Conservation (phyloP, 805 yeast species). For the Teunomyces barrocoloradensis region DNA sequence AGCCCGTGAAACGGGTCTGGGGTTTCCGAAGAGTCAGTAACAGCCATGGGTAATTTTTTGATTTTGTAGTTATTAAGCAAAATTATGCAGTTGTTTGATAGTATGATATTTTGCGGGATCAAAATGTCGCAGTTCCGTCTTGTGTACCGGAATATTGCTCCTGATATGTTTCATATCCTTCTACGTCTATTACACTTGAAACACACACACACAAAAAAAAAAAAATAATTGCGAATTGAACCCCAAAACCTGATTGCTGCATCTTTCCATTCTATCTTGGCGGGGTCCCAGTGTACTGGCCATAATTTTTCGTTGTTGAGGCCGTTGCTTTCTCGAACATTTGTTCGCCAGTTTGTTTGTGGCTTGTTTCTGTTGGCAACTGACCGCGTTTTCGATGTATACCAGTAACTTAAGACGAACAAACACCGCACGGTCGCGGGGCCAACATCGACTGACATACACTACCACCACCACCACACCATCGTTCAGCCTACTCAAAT, state of each 20-base stretch:
- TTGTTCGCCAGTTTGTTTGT: neutral
- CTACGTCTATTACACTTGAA: neutral
- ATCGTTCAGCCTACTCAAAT: neutral
- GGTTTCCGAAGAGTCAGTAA: neutral
- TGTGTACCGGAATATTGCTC: neutral
- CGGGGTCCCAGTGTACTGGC: neutral
- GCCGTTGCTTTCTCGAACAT: neutral
- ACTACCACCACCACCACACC: neutral
- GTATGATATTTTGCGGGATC: neutral
- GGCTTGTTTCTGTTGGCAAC: neutral
- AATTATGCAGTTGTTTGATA: neutral
- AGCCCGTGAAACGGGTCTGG: constrained; percentile 52
- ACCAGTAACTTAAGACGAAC: constrained; percentile 2
- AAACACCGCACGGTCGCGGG: constrained; percentile 4
- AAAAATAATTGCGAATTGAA: neutral
- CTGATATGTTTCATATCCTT: neutral
- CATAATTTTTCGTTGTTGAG: neutral
- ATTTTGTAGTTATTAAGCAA: neutral
- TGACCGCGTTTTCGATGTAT: neutral
- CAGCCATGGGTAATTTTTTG: neutral
- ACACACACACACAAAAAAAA: neutral
- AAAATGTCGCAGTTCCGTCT: neutral
- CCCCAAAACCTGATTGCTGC: neutral
- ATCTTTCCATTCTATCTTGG: neutral
- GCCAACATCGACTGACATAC: neutral